phyloP scores from a whole-genome alignment of 768 basidiomycete species.

The Atractiella rhizophila region DNA sequence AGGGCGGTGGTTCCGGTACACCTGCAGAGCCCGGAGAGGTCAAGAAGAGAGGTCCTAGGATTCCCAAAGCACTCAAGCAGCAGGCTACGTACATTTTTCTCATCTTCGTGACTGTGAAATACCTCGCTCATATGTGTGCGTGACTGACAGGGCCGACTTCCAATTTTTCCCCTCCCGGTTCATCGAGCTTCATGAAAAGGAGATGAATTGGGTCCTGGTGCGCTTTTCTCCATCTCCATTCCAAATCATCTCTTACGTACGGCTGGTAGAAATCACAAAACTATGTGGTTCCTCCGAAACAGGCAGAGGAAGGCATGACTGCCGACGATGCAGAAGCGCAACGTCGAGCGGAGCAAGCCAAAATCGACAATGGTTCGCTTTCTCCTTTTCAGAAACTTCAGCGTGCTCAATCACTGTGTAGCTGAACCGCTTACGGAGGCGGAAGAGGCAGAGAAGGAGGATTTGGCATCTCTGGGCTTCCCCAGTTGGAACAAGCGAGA shows the following conservation, averaged over 20 bases:
- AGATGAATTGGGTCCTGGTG: slow-evolving; percentile 56
- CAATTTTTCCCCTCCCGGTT: slow-evolving; percentile 79
- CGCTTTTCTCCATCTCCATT: neutral
- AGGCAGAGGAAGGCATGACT: slow-evolving; percentile 46
- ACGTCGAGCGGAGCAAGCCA: slow-evolving; percentile 47
- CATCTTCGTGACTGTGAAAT: neutral
- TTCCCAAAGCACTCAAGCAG: slow-evolving; percentile 69
- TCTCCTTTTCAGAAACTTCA: neutral
- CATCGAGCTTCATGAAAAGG: slow-evolving; percentile 58
- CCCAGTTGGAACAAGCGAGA: slow-evolving; percentile 76
- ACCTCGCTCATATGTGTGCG: neutral
- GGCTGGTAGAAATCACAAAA: slow-evolving; percentile 24
- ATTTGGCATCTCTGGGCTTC: slow-evolving; percentile 51
- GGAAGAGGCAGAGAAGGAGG: slow-evolving; percentile 56
- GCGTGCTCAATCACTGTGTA: slow-evolving; percentile 17
- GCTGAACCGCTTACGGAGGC: slow-evolving; percentile 79
- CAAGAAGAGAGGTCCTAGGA: slow-evolving; percentile 49
- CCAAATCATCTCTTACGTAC: neutral
- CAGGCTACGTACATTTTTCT: slow-evolving; percentile 38
- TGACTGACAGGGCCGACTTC: slow-evolving; percentile 50
- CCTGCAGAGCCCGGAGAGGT: slow-evolving; percentile 33
- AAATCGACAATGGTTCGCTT: slow-evolving; percentile 52
- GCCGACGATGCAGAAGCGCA: slow-evolving; percentile 67
- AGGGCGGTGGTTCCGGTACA: slow-evolving; percentile 34
- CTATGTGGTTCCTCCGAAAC: slow-evolving; percentile 30